These are phyloP conservation scores for Podaxis rugospora DNA, from an alignment of 768 basidiomycete species.

Conservation along the genomic window DNA sequence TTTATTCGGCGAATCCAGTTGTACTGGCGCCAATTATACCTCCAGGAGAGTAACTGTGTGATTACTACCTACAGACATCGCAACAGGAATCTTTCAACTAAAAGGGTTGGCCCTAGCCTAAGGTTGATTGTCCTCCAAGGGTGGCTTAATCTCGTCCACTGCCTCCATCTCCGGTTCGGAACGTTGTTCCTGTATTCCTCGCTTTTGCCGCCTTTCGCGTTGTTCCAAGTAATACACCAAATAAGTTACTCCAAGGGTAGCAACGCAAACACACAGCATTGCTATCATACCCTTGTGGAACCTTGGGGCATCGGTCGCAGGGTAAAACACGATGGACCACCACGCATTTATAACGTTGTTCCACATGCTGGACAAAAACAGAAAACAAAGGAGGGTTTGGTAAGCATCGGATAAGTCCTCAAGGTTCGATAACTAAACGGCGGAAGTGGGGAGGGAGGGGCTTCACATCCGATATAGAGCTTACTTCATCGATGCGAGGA, in stretches of 20 bases:
- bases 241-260: slow-evolving; percentile 53
- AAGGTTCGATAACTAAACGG: background rate
- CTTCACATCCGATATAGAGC: slow-evolving; percentile 7
- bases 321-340: slow-evolving; percentile 71
- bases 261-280: slow-evolving; percentile 54
- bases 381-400: background rate
- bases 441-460: background rate
- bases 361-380: slow-evolving; percentile 48
- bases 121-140: background rate
- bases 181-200: background rate
- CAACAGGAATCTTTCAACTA: background rate
- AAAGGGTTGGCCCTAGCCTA: background rate
- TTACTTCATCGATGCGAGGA: slow-evolving; percentile 75
- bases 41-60: slow-evolving; percentile 4
- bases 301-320: slow-evolving; percentile 65
- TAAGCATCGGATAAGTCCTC: background rate
- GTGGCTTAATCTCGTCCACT: background rate
- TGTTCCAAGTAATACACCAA: slow-evolving; percentile 53
- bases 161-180: background rate
- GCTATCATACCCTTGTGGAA: slow-evolving; percentile 69
- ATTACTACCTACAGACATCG: background rate
- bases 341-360: slow-evolving; percentile 65
- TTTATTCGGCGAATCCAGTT: slow-evolving; percentile 6
- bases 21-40: slow-evolving; percentile 6
- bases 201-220: slow-evolving; percentile 21